These are phyloP conservation scores for Aspergillus quadrilineatus DNA, from an alignment of 2,329 filamentous ascomycete genomes.

Conservation along the genomic window DNA sequence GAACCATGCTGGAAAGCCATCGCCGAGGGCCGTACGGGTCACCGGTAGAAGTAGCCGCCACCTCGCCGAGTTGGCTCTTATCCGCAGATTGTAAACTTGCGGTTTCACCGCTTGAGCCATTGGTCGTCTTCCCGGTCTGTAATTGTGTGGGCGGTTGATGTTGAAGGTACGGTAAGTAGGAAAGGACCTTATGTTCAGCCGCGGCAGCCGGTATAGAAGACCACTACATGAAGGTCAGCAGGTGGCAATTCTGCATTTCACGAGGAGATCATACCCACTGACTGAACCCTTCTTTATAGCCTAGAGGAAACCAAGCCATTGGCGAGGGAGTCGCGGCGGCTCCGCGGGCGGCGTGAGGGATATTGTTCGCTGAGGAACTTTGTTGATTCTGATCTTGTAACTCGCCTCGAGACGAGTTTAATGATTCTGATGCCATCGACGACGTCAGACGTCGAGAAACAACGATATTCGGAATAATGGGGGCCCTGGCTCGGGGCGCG, in stretches of 20 bases:
- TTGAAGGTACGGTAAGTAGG: conserved; percentile 77
- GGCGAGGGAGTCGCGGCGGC: conserved; percentile 31
- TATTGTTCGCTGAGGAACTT: conserved; percentile 21
- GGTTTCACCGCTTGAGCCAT: conserved; percentile 25
- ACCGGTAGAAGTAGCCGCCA: conserved; percentile 49
- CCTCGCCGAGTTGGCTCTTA: conserved; percentile 43
- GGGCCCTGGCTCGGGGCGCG: conserved; percentile 27
- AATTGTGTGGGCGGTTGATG: conserved; percentile 65
- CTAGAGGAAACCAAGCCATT: conserved; percentile 70
- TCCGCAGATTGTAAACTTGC: conserved; percentile 38
- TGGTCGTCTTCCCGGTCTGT: conserved; percentile 54
- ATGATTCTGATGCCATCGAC: conserved; percentile 39
- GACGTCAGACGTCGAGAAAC: conserved; percentile 24
- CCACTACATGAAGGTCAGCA: conserved; percentile 61
- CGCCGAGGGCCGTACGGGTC: conserved; percentile 82
- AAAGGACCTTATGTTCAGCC: conserved; percentile 85
- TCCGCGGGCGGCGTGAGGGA: conserved; percentile 35
- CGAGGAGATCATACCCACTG: conserved; percentile 70
- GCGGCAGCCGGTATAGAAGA: conserved; percentile 74
- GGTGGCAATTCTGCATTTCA: conserved; percentile 2
- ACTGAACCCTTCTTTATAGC: conserved; percentile 85
- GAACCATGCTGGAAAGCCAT: conserved; percentile 84
- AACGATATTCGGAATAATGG: conserved; percentile 18
- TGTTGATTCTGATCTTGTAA: conserved; percentile 22
- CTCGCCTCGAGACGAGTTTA: conserved; percentile 33